Evolutionary conservation across 352 stramenopile species (phyloP).

Genomic region (Hyaloperonospora brassicae): DNA sequence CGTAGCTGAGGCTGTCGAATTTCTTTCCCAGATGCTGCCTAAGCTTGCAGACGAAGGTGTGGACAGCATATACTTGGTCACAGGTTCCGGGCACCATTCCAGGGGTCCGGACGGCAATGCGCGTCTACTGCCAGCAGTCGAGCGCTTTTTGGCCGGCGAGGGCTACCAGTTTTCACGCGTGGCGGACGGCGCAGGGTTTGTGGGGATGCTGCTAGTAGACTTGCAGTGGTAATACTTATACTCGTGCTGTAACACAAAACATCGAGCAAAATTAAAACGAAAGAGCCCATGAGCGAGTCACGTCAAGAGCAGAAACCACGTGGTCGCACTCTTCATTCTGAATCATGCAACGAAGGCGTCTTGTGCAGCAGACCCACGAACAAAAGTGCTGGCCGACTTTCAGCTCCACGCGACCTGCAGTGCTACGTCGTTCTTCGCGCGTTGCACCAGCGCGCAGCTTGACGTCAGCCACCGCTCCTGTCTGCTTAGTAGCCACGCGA

Average conservation of each 20-base stretch:
- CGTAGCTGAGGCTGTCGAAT: slow-evolving; percentile 70
- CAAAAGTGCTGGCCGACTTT: too few relatives aligned
- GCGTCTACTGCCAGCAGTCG: slow-evolving; percentile 62
- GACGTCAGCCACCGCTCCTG: neutral
- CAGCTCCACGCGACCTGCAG: too few relatives aligned
- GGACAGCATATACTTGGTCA: slow-evolving; percentile 73
- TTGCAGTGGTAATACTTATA: slow-evolving; percentile 57
- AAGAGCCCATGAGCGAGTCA: slow-evolving; percentile 14
- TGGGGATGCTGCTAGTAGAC: slow-evolving; percentile 81
- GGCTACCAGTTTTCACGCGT: slow-evolving; percentile 71
- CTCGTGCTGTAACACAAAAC: slow-evolving; percentile 7
- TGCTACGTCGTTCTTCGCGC: too few relatives aligned
- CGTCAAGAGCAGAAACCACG: slow-evolving; percentile 7
- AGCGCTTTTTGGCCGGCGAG: slow-evolving; percentile 68
- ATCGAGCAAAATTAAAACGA: slow-evolving; percentile 18
- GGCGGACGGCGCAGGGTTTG: slow-evolving; percentile 59
- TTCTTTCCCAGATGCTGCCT: slow-evolving; percentile 65
- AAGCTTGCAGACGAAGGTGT: slow-evolving; percentile 62
- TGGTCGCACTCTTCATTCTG: slow-evolving; percentile 5
- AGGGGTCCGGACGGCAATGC: slow-evolving; percentile 57
- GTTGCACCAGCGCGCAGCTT: neutral
- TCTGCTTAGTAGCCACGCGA: slow-evolving; percentile 34
- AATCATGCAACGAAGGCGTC: neutral
- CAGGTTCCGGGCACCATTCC: slow-evolving; percentile 77
- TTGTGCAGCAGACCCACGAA: too few relatives aligned